Percentiles rank a stretch among this genome's conserved stretches.
phyloP scores from a whole-genome alignment of 345 rosid genomes.

The Pistacia vera region DNA sequence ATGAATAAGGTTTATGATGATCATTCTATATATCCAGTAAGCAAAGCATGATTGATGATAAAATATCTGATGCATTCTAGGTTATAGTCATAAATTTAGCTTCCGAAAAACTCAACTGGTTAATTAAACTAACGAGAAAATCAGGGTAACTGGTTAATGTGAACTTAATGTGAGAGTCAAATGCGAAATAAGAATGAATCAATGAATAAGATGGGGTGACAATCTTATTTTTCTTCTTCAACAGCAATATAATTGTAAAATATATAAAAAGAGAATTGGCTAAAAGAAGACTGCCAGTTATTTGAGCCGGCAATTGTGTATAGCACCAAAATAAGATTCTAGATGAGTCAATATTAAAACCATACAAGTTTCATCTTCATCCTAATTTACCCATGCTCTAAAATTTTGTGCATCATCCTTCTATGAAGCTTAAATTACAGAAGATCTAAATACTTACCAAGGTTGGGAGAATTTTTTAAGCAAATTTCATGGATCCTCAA shows the following conservation, averaged over 20 bases:
- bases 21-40: background rate
- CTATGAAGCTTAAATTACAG: background rate
- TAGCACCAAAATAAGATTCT: background rate
- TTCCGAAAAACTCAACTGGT: background rate
- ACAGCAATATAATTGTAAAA: background rate
- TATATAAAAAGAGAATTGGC: background rate
- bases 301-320: background rate
- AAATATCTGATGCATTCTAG: background rate
- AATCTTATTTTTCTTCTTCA: background rate
- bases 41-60: background rate
- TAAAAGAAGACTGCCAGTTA: background rate
- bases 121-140: background rate
- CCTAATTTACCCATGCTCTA: background rate
- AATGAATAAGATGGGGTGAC: background rate
- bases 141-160: background rate
- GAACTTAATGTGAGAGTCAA: background rate
- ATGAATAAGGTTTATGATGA: background rate
- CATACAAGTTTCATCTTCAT: background rate
- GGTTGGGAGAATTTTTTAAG: constrained; percentile 75
- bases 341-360: background rate
- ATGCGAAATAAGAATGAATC: background rate
- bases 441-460: constrained; percentile 45
- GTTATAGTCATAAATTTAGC: background rate
- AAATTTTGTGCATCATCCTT: background rate
- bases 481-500: constrained; percentile 88